Percentiles rank a stretch among this genome's conserved stretches.
These are phyloP conservation scores for Coelastrella sp. DNA, from an alignment of 139 green algal species.

Conservation along the genomic window DNA sequence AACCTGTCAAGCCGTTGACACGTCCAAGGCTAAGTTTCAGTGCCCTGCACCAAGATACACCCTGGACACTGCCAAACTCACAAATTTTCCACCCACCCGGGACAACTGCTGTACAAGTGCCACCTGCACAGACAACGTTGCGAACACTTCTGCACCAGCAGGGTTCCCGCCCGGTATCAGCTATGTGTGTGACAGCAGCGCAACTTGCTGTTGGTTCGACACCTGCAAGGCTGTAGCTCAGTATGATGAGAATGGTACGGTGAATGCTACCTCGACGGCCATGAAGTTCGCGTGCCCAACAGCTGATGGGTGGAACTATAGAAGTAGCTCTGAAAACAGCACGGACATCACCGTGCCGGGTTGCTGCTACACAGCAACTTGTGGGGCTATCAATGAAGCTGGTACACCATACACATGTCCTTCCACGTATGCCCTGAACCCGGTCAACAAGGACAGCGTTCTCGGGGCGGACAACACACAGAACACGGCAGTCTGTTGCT, in stretches of 20 bases:
- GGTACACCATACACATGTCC: not conserved
- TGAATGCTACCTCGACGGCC: no score
- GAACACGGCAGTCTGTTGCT: not conserved
- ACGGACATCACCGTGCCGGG: not conserved
- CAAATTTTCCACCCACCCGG: not conserved
- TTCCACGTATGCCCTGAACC: not conserved
- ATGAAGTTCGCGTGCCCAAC: no score
- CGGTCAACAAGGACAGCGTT: not conserved
- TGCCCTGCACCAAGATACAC: not conserved
- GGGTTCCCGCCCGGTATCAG: no score
- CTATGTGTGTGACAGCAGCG: not conserved
- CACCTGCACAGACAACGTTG: not conserved
- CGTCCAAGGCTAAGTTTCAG: not conserved
- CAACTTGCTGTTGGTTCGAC: no score
- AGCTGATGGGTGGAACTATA: no score
- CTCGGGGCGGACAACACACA: not conserved
- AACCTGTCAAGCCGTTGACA: not conserved
- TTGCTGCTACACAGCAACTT: not conserved
- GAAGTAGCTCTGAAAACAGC: not conserved
- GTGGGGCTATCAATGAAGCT: not conserved
- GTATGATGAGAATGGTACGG: not conserved
- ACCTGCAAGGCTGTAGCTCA: not conserved
- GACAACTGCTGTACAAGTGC: not conserved
- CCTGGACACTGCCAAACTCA: not conserved
- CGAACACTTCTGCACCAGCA: no score